Evolutionary conservation across 257 asterid species (phyloP).

Genomic region (Capsicum pubescens): DNA sequence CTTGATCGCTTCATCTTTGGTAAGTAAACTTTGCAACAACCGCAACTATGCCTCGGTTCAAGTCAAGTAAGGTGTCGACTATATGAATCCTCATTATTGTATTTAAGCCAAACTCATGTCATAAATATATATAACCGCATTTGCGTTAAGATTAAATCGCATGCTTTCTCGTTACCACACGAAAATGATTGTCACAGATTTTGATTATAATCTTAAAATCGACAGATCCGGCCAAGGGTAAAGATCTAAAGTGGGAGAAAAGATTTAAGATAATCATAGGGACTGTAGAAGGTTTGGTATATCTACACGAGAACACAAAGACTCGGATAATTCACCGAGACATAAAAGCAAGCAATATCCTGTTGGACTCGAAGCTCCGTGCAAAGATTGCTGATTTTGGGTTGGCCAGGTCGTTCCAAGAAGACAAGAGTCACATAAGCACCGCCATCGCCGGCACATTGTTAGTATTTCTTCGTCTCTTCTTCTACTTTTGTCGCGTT

Average conservation of each 20-base stretch:
- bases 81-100: background rate
- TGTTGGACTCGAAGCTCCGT: constrained; percentile 44
- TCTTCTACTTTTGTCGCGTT: background rate
- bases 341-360: constrained; percentile 54
- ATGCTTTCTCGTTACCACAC: background rate
- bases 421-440: constrained; percentile 56
- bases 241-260: constrained; percentile 54
- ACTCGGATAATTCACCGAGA: constrained; percentile 50
- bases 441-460: constrained; percentile 58
- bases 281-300: constrained; percentile 50
- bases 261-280: constrained; percentile 54
- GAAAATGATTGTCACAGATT: background rate
- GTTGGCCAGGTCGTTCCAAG: constrained; percentile 55
- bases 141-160: background rate
- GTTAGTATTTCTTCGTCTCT: constrained; percentile 28
- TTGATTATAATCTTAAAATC: background rate
- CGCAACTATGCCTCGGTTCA: background rate
- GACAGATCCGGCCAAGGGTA: constrained; percentile 45
- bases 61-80: background rate
- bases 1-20: constrained; percentile 41
- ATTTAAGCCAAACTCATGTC: background rate
- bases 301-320: constrained; percentile 51
- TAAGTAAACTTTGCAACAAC: too few species aligned
- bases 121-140: background rate
- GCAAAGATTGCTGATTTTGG: constrained; percentile 60